Base-by-base conservation (phyloP, 2,329 filamentous ascomycete genomes). In the Lomentospora prolificans region DNA sequence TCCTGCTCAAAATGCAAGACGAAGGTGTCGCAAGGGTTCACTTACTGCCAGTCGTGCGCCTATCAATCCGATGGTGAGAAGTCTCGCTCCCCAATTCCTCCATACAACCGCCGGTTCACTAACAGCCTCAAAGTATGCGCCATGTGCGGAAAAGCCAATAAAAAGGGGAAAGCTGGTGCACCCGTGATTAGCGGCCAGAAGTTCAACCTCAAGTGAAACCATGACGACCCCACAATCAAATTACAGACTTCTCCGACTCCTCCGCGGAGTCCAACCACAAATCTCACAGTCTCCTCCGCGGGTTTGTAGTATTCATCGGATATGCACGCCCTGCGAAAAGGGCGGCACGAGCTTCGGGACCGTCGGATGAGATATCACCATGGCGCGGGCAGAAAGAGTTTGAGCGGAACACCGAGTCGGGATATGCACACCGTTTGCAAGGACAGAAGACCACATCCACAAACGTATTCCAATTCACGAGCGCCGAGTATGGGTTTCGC, bases 81-180 rank as follows among this genome's bases (percentile, higher is more conserved):
- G 8, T 36, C 9, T 9, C 12, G 12, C 22, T 7, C 27, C 31
- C 25, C 58, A 22, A 2, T 7, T 4, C 30, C n/a, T 3, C 14
- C 17, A 3, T 33, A 4, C 3, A 10, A 19, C 9, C n/a, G 10
- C 6, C 12, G 6, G 4, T 52, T 36, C 3, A 30, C 33, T 53
- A 53, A 53, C 33, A 22, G 9, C 19, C 14, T 4, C 3, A n/a
- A 55, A 84, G 82, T 76, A 3, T 86, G 82, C 64, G 73, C 81
- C 17, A 81, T 84, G 69, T 86, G 82, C 62, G 82, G 82, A 39
- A 85, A 84, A 65, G 70, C 76, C 9, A 78, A 78, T 61, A 76
- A 75, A 27, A 75, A 76, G 58, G 64, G 73, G 22, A 77, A 74
- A 44, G 64, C 72, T 4, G 71, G 73, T 8, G 78, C 76, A 6